Evolutionary conservation across 2,329 filamentous ascomycete species (phyloP).

Genomic region (Microthyrium microscopicum): DNA sequence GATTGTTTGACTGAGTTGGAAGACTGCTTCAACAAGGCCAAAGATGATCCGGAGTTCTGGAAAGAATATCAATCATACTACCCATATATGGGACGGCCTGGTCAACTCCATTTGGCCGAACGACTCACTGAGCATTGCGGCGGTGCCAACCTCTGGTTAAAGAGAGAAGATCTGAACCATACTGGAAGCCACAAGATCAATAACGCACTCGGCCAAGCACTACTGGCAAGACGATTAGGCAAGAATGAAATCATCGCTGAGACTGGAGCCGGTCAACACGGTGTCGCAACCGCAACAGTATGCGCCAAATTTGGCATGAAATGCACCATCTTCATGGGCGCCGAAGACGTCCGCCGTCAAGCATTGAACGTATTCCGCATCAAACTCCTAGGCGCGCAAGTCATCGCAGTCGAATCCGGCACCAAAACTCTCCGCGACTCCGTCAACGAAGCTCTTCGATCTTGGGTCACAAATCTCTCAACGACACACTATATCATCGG

Average conservation of each 20-base stretch:
- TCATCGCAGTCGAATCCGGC: conserved; percentile 84
- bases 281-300: conserved; percentile 91
- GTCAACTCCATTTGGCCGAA: conserved; percentile 76
- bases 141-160: conserved; percentile 92
- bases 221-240: conserved; percentile 69
- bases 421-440: conserved; percentile 47
- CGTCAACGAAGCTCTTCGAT: conserved; percentile 87
- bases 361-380: conserved; percentile 98
- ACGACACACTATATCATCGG: conserved; percentile 98
- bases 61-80: conserved; percentile 93
- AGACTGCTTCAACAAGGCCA: conserved; percentile 73
- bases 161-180: conserved; percentile 94
- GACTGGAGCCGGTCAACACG: conserved; percentile 93
- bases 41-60: conserved; percentile 85
- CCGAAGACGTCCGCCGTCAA: conserved; percentile 89
- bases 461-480: conserved; percentile 84
- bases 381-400: conserved; percentile 83
- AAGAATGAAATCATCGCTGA: conserved; percentile 98
- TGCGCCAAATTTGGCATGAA: conserved; percentile 98
- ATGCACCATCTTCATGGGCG: conserved; percentile 96
- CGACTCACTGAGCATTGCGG: conserved; percentile 77
- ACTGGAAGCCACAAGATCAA: conserved; percentile 99
- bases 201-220: conserved; percentile 85
- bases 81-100: conserved; percentile 90
- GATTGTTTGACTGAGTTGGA: conserved; percentile 87